Conservation (phyloP, 495 filamentous ascomycete genomes). For the Hyphodiscus hymeniophilus region DNA sequence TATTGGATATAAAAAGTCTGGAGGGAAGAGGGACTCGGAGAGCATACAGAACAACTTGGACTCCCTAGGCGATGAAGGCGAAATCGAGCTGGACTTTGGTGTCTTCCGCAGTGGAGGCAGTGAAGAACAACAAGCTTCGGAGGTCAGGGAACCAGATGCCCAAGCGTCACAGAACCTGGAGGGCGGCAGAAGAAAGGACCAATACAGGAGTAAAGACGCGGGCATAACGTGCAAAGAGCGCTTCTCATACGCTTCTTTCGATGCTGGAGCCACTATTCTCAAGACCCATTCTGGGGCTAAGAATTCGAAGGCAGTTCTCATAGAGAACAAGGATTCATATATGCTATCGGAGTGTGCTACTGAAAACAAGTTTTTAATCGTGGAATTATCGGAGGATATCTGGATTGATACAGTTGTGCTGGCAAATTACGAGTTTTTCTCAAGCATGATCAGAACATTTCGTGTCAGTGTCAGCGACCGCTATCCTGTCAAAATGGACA, state of each 20-base stretch:
- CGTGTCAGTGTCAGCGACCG: constrained; percentile 84
- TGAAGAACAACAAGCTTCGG: constrained; percentile 33
- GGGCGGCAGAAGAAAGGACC: constrained; percentile 34
- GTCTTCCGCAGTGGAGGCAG: constrained; percentile 30
- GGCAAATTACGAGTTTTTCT: constrained; percentile 98
- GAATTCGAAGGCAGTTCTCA: constrained; percentile 74
- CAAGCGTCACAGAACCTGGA: constrained; percentile 27
- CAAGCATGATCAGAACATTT: constrained; percentile 87
- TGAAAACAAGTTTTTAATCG: constrained; percentile 86
- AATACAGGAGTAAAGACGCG: constrained; percentile 74
- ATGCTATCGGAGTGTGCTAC: constrained; percentile 89
- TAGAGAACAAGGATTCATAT: constrained; percentile 97
- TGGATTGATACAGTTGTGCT: constrained; percentile 91
- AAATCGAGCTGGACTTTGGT: constrained; percentile 86
- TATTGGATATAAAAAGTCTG: constrained; percentile 22
- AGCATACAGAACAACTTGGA: constrained; percentile 57
- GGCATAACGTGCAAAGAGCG: constrained; percentile 92
- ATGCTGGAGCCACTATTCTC: constrained; percentile 86
- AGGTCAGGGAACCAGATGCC: constrained; percentile 22
- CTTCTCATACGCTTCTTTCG: constrained; percentile 95
- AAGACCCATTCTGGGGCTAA: constrained; percentile 83
- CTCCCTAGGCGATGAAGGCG: constrained; percentile 75
- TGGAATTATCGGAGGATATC: constrained; percentile 85
- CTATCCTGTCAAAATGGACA: constrained; percentile 85
- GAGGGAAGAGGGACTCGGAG: constrained; percentile 29